These are phyloP conservation scores for Byssothecium circinans DNA, from an alignment of 2,329 filamentous ascomycete genomes.

Conservation along the genomic window DNA sequence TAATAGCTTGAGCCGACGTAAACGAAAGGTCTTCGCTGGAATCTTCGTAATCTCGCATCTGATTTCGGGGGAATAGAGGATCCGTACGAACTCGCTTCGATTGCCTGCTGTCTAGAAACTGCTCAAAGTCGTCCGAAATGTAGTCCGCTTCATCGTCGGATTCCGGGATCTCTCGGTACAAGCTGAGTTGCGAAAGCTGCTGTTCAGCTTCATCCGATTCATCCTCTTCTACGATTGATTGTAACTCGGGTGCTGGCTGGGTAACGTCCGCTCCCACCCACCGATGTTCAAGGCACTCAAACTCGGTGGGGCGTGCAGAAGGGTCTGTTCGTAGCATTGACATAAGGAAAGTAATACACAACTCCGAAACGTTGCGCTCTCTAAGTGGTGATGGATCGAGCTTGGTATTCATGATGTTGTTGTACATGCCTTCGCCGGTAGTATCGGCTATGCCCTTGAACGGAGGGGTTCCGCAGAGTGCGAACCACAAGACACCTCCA, in stretches of 20 bases:
- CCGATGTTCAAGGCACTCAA: slow-evolving; percentile 67
- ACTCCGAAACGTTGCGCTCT: slow-evolving; percentile 60
- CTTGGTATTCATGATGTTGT: slow-evolving; percentile 79
- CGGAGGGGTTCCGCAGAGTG: slow-evolving; percentile 77
- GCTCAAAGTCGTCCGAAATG: slow-evolving; percentile 30
- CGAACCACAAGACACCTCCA: slow-evolving; percentile 86
- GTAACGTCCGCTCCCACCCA: slow-evolving; percentile 68
- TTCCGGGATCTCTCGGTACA: slow-evolving; percentile 45
- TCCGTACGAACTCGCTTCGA: slow-evolving; percentile 51
- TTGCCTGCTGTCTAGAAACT: slow-evolving; percentile 40
- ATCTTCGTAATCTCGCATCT: slow-evolving; percentile 40
- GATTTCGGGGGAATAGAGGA: slow-evolving; percentile 41
- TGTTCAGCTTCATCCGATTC: slow-evolving; percentile 58
- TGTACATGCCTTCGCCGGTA: slow-evolving; percentile 76
- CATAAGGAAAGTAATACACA: slow-evolving; percentile 72
- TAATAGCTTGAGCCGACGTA: slow-evolving; percentile 32
- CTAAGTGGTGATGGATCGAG: slow-evolving; percentile 68
- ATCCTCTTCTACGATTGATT: slow-evolving; percentile 54
- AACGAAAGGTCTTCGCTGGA: slow-evolving; percentile 46
- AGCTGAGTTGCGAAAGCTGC: slow-evolving; percentile 54
- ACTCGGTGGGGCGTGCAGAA: slow-evolving; percentile 71
- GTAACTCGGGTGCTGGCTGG: slow-evolving; percentile 30
- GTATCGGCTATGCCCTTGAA: slow-evolving; percentile 77
- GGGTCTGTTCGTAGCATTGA: slow-evolving; percentile 84
- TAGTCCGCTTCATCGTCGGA: slow-evolving; percentile 33